Percentiles rank a stretch among this genome's conserved stretches.
These are phyloP conservation scores for Pouteria campechiana DNA, from an alignment of 179 eudicot species.

Conservation along the genomic window DNA sequence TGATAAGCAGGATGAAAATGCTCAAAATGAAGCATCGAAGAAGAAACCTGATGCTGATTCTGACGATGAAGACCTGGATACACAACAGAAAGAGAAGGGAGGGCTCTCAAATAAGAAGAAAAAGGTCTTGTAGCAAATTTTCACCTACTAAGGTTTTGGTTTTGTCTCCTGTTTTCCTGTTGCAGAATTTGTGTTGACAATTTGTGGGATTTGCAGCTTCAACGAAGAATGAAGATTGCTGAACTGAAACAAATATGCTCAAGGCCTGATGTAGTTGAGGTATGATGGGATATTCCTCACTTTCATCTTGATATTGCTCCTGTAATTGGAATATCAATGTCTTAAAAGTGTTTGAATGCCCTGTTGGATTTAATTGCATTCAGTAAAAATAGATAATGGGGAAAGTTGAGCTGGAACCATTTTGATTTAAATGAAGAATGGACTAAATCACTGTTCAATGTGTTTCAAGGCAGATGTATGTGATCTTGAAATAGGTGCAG, in stretches of 20 bases:
- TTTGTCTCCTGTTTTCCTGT: not conserved
- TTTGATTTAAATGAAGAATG: too few species aligned
- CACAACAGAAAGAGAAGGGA: conserved; percentile 65
- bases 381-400: too few species aligned
- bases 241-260: conserved; percentile 79
- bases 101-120: conserved; percentile 83
- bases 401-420: too few species aligned
- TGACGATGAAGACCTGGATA: conserved; percentile 83
- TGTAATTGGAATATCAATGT: too few species aligned
- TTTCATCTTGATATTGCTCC: too few species aligned
- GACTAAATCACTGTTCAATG: too few species aligned
- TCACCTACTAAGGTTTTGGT: not conserved
- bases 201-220: conserved; percentile 39
- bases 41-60: conserved; percentile 84
- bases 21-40: conserved; percentile 38
- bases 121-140: conserved; percentile 58
- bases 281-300: conserved; percentile 14
- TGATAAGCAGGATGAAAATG: conserved; percentile 58
- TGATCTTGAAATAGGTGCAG: too few species aligned
- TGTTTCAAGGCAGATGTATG: too few species aligned
- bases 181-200: not conserved
- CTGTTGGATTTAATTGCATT: too few species aligned
- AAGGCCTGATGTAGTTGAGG: conserved; percentile 96
- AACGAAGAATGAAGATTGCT: conserved; percentile 91
- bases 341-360: too few species aligned